Evolutionary conservation across 805 yeast species (phyloP).

Genomic region (Metschnikowia drakensbergensis): DNA sequence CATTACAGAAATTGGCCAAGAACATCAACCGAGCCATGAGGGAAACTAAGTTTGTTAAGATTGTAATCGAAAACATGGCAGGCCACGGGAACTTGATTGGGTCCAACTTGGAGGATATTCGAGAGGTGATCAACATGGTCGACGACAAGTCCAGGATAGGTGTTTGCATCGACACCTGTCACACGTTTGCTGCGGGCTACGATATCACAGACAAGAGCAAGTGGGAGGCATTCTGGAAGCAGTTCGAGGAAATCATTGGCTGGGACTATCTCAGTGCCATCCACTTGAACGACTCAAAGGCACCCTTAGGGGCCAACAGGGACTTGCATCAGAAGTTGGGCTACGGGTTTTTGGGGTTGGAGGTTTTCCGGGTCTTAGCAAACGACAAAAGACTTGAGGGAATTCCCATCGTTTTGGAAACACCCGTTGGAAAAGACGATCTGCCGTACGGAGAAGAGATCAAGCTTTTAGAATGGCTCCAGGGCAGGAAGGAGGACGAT

Average conservation of each 20-base stretch:
- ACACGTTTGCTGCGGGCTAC: slow-evolving; percentile 94
- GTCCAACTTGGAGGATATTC: slow-evolving; percentile 69
- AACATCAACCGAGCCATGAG: slow-evolving; percentile 75
- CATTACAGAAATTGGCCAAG: slow-evolving; percentile 66
- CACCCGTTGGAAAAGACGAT: slow-evolving; percentile 72
- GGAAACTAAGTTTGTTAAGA: slow-evolving; percentile 73
- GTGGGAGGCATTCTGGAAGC: slow-evolving; percentile 66
- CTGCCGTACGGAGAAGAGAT: slow-evolving; percentile 75
- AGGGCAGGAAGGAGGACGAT: slow-evolving; percentile 52
- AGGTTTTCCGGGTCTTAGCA: slow-evolving; percentile 74
- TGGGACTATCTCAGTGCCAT: slow-evolving; percentile 69
- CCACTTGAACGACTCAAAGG: slow-evolving; percentile 93
- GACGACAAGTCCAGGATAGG: slow-evolving; percentile 85
- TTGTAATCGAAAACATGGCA: slow-evolving; percentile 96
- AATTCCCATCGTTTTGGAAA: slow-evolving; percentile 82
- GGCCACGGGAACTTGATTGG: slow-evolving; percentile 94
- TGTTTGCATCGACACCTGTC: slow-evolving; percentile 95
- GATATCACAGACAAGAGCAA: slow-evolving; percentile 62
- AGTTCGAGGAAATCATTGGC: slow-evolving; percentile 75
- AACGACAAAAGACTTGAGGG: slow-evolving; percentile 57
- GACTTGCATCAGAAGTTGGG: slow-evolving; percentile 92
- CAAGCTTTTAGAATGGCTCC: slow-evolving; percentile 77
- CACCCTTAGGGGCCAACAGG: slow-evolving; percentile 83
- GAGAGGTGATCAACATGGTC: slow-evolving; percentile 69
- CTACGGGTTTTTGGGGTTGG: slow-evolving; percentile 83